Percentiles rank a stretch among this genome's conserved stretches.
Conservation (phyloP, 176 grass and related monocot genomes). For the Avena eriantha region DNA sequence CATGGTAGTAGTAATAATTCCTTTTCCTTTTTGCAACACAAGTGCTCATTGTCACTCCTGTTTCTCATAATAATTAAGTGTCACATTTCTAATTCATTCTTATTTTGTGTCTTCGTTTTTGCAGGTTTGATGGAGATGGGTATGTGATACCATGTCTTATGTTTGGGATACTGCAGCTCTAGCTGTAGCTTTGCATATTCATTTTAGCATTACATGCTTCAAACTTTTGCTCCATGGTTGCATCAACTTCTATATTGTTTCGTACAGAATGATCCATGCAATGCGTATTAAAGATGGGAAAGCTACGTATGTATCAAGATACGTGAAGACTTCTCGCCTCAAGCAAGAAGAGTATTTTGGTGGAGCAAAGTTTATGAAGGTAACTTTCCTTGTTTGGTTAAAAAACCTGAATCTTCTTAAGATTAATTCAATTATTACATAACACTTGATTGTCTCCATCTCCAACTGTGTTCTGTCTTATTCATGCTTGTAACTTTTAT, state of each 20-base stretch:
- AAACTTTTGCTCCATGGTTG: not conserved
- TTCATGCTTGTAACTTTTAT: not conserved
- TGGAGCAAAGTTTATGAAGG: constrained; percentile 95
- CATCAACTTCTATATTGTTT: constrained; percentile 14
- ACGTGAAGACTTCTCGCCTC: constrained; percentile 85
- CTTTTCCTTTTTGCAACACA: not conserved
- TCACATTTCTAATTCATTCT: not conserved
- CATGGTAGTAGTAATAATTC: not conserved
- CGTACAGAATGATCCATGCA: constrained; percentile 90
- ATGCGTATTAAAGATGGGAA: constrained; percentile 96
- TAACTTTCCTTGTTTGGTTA: constrained; percentile 7
- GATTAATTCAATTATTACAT: not conserved
- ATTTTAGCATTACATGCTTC: not conserved
- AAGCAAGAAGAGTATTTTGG: constrained; percentile 97
- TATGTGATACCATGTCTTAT: constrained; percentile 45
- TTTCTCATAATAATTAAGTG: not conserved
- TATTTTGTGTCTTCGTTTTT: not conserved
- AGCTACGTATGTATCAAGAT: constrained; percentile 93
- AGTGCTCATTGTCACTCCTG: not conserved
- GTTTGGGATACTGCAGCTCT: constrained; percentile 6
- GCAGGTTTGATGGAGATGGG: constrained; percentile 99
- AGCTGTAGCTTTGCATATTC: not conserved
- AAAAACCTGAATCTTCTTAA: constrained; percentile 3
- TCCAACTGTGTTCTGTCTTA: not conserved
- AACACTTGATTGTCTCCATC: not conserved